Evolutionary conservation across 2,329 filamentous ascomycete genomes (phyloP), one percentile per base, ranked within the genome.

Genomic region (Esteya vermicola): DNA sequence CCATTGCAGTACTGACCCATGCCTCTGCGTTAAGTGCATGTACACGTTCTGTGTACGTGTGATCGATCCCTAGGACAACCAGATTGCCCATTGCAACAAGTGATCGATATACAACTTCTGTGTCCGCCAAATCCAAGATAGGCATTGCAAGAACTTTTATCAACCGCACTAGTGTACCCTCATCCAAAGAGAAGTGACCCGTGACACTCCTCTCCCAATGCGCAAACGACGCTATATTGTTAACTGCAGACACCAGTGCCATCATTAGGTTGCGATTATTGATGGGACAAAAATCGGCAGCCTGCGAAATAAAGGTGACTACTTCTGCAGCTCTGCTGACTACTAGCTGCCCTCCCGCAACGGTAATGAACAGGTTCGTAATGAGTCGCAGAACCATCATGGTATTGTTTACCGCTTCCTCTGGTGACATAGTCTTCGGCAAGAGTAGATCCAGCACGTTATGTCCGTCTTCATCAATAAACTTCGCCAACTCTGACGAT

Each of bases 361-460:
- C 63, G 0, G 83, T 84, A 44, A 75, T 71, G 53, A 95, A 94
- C 8, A 95, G 64, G 50, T 98, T 98, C 23, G 77, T 79, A 36
- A 96, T 68, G 13, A 80, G 74, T 4, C 91, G 81, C 12, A 85
- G 67, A 0, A 81, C 78, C 67, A 98, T 82, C 80, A 96, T 94
- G 10, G 76, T 73, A 48, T 85, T 85, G 58, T 95, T 95, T 39
- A 79, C 70, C 28, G 76, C 77, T 0, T 81, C 67, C 0, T 70
- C n/a, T n/a, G n/a, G n/a, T 61, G 5, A 60, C 57, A 9, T 75
- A 68, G 60, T 74, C 25, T 55, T 43, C 6, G 51, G 50, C 3
- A 71, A 57, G 18, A 63, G 62, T 6, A 66, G 56, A 26, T 77
- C 65, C 7, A 95, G 61, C 12, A 88, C 62, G 27, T 73, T 78